phyloP scores from a whole-genome alignment of 148 eudicot species.

The Dysphania ambrosioides region DNA sequence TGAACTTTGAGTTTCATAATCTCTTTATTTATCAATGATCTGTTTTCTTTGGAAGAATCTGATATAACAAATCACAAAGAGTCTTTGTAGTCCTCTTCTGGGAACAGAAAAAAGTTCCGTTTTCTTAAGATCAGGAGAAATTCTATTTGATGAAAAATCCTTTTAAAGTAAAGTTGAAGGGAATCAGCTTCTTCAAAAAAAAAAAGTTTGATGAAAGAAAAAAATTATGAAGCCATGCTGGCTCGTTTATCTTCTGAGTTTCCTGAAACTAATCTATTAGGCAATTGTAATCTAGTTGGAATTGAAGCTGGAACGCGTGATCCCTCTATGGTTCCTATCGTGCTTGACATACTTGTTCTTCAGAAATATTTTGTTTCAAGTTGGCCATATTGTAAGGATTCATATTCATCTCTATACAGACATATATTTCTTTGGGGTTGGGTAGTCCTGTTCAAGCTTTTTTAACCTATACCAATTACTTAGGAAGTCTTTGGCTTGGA shows the following conservation, averaged over 20 bases:
- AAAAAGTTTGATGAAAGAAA: too few species aligned
- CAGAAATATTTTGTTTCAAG: neutral
- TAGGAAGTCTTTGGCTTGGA: neutral
- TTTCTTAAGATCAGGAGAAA: too few species aligned
- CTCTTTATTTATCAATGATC: too few species aligned
- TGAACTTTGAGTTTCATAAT: too few species aligned
- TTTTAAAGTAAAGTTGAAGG: too few species aligned
- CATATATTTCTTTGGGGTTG: neutral
- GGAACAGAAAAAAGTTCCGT: too few species aligned
- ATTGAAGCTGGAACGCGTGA: neutral
- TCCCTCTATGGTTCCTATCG: neutral
- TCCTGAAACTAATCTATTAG: neutral
- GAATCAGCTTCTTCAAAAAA: too few species aligned
- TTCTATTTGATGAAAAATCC: too few species aligned
- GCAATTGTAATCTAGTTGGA: neutral
- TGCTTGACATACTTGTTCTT: neutral
- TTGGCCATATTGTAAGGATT: neutral
- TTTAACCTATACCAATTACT: neutral
- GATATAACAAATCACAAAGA: too few species aligned
- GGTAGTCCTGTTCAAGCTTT: neutral
- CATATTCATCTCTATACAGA: neutral
- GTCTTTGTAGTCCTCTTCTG: too few species aligned
- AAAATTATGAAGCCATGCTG: too few species aligned
- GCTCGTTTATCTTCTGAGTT: neutral
- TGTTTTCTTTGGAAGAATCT: too few species aligned